phyloP scores from a whole-genome alignment of 305 asterid genomes.

The Withania somnifera region DNA sequence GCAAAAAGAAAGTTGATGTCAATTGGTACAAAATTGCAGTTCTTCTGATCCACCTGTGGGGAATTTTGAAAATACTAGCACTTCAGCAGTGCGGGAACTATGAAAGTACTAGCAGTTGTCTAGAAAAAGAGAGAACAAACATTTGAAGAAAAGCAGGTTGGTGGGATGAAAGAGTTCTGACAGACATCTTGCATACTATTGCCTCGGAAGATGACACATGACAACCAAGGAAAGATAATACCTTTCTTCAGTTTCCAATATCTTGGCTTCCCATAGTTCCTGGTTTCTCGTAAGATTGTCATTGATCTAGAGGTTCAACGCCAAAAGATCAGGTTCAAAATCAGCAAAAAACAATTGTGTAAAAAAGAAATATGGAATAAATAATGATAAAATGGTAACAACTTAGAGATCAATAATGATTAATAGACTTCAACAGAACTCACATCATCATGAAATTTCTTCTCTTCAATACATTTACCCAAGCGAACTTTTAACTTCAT shows the following conservation, averaged over 20 bases:
- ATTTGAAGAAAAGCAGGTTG: neutral
- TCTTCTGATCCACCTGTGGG: neutral
- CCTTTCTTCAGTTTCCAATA: conserved; percentile 57
- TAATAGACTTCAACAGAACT: conserved; percentile 15
- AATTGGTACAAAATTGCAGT: neutral
- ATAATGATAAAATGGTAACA: neutral
- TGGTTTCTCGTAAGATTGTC: conserved; percentile 75
- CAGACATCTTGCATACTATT: neutral
- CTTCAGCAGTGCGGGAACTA: neutral
- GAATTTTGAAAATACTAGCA: neutral
- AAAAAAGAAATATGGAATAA: neutral
- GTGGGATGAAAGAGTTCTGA: neutral
- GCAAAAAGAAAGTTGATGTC: neutral
- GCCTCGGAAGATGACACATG: neutral
- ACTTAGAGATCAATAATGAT: neutral
- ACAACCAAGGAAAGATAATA: conserved; percentile 11
- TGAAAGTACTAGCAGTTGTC: neutral
- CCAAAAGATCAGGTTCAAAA: conserved; percentile 10
- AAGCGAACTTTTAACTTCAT: conserved; percentile 60
- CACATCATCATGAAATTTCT: conserved; percentile 74
- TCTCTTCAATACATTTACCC: conserved; percentile 51
- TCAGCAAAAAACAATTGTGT: neutral
- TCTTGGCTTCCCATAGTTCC: conserved; percentile 67
- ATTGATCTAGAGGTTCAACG: conserved; percentile 42
- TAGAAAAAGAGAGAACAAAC: neutral